These are phyloP conservation scores for Suhomyces panamericanus DNA, from an alignment of 1,139 yeast genomes.

Conservation along the genomic window DNA sequence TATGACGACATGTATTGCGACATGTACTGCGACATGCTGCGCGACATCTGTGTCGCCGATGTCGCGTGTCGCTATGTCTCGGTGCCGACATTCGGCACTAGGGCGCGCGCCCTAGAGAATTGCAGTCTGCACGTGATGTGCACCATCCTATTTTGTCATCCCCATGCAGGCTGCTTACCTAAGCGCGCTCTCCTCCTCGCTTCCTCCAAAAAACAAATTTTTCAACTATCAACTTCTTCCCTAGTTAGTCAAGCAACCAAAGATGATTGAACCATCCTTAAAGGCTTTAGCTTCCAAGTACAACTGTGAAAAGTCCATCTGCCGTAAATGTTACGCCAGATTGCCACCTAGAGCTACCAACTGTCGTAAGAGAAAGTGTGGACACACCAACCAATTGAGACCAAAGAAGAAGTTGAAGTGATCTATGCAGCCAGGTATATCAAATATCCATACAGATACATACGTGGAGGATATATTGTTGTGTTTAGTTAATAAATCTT, in stretches of 20 bases:
- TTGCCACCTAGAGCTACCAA: slow-evolving; percentile 99
- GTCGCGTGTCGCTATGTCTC: neutral
- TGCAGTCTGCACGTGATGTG: neutral
- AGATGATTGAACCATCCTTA: slow-evolving; percentile 97
- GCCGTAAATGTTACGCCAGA: slow-evolving; percentile 99
- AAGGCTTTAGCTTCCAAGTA: slow-evolving; percentile 98
- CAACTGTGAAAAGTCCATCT: slow-evolving; percentile 99
- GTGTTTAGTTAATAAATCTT: slow-evolving; percentile 15
- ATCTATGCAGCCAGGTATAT: slow-evolving; percentile 38
- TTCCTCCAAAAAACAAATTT: slow-evolving; percentile 8
- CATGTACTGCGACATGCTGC: neutral
- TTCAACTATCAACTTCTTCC: slow-evolving; percentile 6
- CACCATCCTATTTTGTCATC: neutral
- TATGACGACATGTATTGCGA: slow-evolving; percentile 4
- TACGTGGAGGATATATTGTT: slow-evolving; percentile 8
- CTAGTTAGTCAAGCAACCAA: slow-evolving; percentile 15
- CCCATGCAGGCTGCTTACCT: slow-evolving; percentile 4
- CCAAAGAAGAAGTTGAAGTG: slow-evolving; percentile 99
- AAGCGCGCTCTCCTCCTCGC: slow-evolving; percentile 4
- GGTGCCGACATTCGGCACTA: neutral
- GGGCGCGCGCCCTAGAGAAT: slow-evolving; percentile 3
- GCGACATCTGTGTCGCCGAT: neutral
- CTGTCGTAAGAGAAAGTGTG: slow-evolving; percentile 99
- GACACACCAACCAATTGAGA: slow-evolving; percentile 99
- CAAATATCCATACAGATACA: slow-evolving; percentile 9